Evolutionary conservation across 106 monocot genomes (phyloP).

Genomic region (Dactylorhiza incarnata): DNA sequence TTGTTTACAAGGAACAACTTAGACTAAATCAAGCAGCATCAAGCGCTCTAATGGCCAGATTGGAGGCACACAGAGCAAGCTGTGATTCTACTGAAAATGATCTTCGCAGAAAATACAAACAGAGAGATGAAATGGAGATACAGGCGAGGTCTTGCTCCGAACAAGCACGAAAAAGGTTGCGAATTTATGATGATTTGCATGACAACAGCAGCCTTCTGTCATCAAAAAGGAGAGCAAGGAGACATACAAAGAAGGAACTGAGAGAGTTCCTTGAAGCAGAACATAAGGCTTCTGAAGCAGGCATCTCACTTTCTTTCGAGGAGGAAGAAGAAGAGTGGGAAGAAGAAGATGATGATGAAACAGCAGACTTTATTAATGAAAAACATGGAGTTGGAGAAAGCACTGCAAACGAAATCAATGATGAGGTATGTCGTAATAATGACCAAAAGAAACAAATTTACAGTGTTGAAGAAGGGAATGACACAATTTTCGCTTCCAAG

Average conservation of each 20-base stretch:
- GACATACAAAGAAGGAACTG: constrained; percentile 55
- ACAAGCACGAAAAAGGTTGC: constrained; percentile 50
- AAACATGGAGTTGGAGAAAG: not conserved
- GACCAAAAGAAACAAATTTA: not conserved
- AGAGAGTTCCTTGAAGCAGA: constrained; percentile 74
- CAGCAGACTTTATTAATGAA: not conserved
- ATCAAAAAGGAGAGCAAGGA: constrained; percentile 14
- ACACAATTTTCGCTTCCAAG: not conserved
- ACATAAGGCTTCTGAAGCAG: constrained; percentile 56
- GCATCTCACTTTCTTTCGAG: constrained; percentile 16
- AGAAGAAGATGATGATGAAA: not conserved
- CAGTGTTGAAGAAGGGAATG: constrained; percentile 9
- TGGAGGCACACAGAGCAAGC: constrained; percentile 72
- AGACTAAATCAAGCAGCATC: constrained; percentile 71
- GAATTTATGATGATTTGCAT: constrained; percentile 29
- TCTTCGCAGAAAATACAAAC: constrained; percentile 48
- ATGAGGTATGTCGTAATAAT: not conserved
- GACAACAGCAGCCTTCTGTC: constrained; percentile 3
- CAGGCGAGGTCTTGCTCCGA: constrained; percentile 26
- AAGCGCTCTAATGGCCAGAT: constrained; percentile 60
- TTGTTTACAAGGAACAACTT: constrained; percentile 76
- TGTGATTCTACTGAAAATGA: constrained; percentile 69
- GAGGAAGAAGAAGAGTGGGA: constrained; percentile 10
- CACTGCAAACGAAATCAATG: not conserved
- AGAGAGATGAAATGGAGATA: constrained; percentile 62